Conservation (phyloP, 2,329 filamentous ascomycete species). For the Pseudogymnoascus sp. region DNA sequence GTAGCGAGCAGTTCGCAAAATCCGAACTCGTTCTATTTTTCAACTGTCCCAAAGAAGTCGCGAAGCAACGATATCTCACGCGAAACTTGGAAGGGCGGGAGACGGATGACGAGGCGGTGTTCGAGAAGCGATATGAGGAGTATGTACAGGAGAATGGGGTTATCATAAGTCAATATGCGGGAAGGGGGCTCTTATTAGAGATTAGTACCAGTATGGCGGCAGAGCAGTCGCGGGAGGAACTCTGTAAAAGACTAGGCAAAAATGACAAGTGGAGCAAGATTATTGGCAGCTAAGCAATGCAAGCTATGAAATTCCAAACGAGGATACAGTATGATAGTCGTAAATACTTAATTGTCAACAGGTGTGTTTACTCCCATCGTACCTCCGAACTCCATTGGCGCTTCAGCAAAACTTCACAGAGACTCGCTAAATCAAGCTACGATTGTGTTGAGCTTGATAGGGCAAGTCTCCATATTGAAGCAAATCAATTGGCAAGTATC, state of each 20-base stretch:
- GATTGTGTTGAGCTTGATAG: too few species aligned
- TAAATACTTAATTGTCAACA: background rate
- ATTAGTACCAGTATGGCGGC: background rate
- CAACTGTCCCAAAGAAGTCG: conserved; percentile 18
- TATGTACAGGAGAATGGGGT: conserved; percentile 14
- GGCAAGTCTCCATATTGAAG: too few species aligned
- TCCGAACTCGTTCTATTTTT: conserved; percentile 17
- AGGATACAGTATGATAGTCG: background rate
- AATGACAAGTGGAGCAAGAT: background rate
- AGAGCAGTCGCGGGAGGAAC: background rate
- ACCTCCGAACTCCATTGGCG: too few species aligned
- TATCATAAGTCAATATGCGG: background rate
- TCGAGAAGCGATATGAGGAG: conserved; percentile 18
- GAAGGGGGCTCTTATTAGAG: background rate
- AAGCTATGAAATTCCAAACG: background rate
- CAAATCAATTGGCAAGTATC: too few species aligned
- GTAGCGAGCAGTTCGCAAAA: conserved; percentile 1
- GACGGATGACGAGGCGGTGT: conserved; percentile 17
- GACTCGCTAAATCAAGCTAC: too few species aligned
- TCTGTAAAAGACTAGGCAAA: background rate
- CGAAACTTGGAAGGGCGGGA: conserved; percentile 13
- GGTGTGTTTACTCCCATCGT: too few species aligned
- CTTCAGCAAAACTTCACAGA: too few species aligned
- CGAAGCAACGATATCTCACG: conserved; percentile 15
- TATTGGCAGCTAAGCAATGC: background rate